These are phyloP conservation scores for Knufia fluminis DNA, from an alignment of 2,329 filamentous ascomycete species.

Conservation along the genomic window DNA sequence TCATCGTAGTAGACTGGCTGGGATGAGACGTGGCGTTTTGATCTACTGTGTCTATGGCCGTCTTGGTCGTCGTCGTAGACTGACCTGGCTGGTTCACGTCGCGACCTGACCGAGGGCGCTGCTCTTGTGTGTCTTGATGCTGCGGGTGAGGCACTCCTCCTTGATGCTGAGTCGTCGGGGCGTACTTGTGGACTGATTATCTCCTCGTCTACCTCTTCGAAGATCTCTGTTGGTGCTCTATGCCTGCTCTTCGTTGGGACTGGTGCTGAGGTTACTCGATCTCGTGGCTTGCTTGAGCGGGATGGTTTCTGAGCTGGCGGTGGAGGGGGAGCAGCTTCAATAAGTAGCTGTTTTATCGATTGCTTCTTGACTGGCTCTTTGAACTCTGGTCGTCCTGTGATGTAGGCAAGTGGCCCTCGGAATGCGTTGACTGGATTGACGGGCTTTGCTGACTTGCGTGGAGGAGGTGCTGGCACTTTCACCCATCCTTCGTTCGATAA, in stretches of 20 bases:
- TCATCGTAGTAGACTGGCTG: conserved; percentile 3
- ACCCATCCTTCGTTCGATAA: conserved; percentile 9
- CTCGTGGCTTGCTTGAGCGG: neutral
- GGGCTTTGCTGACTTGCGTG: conserved; percentile 2
- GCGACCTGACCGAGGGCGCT: neutral
- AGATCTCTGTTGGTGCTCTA: neutral
- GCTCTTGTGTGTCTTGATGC: conserved; percentile 5
- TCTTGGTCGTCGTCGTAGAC: conserved; percentile 1
- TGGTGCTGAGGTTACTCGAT: conserved; percentile 2
- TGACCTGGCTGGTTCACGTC: neutral
- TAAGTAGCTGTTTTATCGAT: conserved; percentile 6
- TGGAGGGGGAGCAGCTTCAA: neutral
- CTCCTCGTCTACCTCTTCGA: conserved; percentile 8
- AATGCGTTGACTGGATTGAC: conserved; percentile 2
- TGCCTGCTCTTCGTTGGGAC: neutral
- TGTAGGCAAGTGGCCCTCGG: conserved; percentile 24
- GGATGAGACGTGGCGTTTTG: conserved; percentile 1
- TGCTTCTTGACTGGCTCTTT: conserved; percentile 40
- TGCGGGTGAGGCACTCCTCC: conserved; percentile 7
- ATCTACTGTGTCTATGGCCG: neutral
- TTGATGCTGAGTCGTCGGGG: neutral
- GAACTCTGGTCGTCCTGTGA: conserved; percentile 58
- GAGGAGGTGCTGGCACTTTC: neutral
- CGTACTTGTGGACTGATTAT: neutral
- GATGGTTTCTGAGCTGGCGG: neutral